Percentiles rank a stretch among this genome's conserved stretches.
These are phyloP conservation scores for Mayamaea pseudoterrestris DNA, from an alignment of 108 stramenopile genomes.

Conservation along the genomic window DNA sequence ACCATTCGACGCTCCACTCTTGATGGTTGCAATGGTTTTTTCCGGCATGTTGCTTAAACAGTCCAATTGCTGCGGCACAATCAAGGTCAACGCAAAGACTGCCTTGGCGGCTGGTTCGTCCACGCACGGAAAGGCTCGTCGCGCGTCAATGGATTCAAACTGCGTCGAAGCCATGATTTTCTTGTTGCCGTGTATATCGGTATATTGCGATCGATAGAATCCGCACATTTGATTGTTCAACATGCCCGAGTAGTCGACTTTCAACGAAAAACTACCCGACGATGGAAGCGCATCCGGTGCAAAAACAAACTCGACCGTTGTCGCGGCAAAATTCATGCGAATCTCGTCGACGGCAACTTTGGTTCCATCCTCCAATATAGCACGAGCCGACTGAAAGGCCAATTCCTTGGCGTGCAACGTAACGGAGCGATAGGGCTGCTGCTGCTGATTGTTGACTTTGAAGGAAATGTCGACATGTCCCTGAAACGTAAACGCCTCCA, in stretches of 20 bases:
- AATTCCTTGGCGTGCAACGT: constrained; percentile 86
- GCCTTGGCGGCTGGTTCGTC: constrained; percentile 97
- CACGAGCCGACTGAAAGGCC: constrained; percentile 46
- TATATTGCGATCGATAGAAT: constrained; percentile 87
- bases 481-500: constrained; percentile 76
- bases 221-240: constrained; percentile 95
- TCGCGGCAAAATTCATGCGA: constrained; percentile 48
- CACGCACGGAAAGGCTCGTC: constrained; percentile 92
- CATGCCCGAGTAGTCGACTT: constrained; percentile 62
- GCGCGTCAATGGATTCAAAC: constrained; percentile 93
- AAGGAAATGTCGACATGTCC: constrained; percentile 43
- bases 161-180: constrained; percentile 93
- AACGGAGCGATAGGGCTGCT: too few relatives aligned
- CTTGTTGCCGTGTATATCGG: constrained; percentile 58
- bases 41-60: constrained; percentile 96
- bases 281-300: constrained; percentile 26
- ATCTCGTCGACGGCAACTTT: constrained; percentile 21
- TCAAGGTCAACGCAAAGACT: constrained; percentile 71
- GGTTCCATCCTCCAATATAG: constrained; percentile 2
- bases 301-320: constrained; percentile 69
- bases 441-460: constrained; percentile 19
- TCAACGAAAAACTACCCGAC: constrained; percentile 28
- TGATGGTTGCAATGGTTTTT: constrained; percentile 28
- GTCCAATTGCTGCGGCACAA: constrained; percentile 61
- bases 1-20: too few relatives aligned